Base-by-base conservation (phyloP, 768 basidiomycete species). In the Dioszegia aurantiaca region DNA sequence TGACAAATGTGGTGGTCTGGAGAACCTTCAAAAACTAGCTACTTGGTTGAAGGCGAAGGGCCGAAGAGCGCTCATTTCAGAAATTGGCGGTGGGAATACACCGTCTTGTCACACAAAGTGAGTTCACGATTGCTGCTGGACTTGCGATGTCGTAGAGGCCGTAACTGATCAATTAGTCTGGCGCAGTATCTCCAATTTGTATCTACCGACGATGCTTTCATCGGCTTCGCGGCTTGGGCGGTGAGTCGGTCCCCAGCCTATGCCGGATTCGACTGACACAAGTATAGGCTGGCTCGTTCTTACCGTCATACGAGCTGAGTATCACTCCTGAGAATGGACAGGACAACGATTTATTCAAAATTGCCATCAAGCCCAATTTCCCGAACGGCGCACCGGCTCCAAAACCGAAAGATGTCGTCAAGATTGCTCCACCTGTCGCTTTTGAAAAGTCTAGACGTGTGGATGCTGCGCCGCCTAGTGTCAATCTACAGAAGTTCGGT, bases 71-170 rank as follows among this genome's bases (percentile, higher is more conserved):
- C 75, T 86, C 64, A 81, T 84, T 68, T 82, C 83, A 10, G 84
- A 85, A 67, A 84, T 83, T 1, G 84, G 84, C 37, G 84, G 83
- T 17, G 83, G 83, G 12, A 79, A 84, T 62, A 69, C 78, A 17
- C 77, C 78, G 9, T 79, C 79, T 9, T 85, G 84, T 63, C 73
- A 79, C 4, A 68, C 73, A 17, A 80, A 78, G 61, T 67, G 53
- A 54, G 81, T 79, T 41, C 80, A 17, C 36, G 36, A 17, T 9
- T 9, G 36, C 9, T 37, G 36, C 17, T 17, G 10, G 10, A 37
- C 17, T 5, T 42, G 40, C 5, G 14, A 16, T 42, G 16, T 5
- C 40, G 9, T 42, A 10, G 40, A n/a, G 6, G 5, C 9, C 6
- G 14, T 10, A 10, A n/a, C 40, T 42, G 19, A 42, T 42, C 8